phyloP scores from a whole-genome alignment of 352 stramenopile species.

The Pythium phragmitis region DNA sequence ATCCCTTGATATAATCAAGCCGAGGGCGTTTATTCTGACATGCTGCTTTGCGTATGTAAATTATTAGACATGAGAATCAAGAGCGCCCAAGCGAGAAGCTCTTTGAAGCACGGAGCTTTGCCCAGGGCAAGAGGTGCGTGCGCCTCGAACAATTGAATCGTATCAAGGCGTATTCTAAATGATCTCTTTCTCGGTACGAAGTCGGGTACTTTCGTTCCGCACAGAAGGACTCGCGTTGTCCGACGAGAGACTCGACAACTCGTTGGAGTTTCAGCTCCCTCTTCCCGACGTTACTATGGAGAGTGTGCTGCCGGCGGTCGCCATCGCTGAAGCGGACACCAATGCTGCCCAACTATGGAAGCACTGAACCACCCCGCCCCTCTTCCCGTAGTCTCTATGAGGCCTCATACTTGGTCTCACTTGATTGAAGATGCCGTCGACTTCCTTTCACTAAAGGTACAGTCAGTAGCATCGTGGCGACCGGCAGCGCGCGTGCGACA shows the following conservation, averaged over 20 bases:
- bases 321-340: conserved; percentile 13
- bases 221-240: conserved; percentile 9
- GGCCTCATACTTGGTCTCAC: too few relatives aligned
- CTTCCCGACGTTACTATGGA: too few relatives aligned
- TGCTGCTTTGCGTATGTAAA: neutral
- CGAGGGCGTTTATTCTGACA: neutral
- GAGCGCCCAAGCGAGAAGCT: neutral
- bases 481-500: neutral
- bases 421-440: too few relatives aligned
- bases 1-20: neutral
- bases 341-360: conserved; percentile 28
- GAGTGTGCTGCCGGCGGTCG: neutral
- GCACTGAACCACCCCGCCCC: conserved; percentile 7
- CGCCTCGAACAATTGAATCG: too few relatives aligned
- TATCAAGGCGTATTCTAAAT: neutral
- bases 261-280: neutral
- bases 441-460: too few relatives aligned
- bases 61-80: neutral
- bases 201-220: conserved; percentile 1
- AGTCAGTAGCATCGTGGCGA: neutral
- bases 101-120: conserved; percentile 54
- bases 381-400: too few relatives aligned
- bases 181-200: neutral
- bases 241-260: neutral
- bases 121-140: conserved; percentile 44